Percentiles rank a stretch among this genome's conserved stretches.
Conservation (phyloP, 352 stramenopile genomes). For the Phytophthora citrophthora region DNA sequence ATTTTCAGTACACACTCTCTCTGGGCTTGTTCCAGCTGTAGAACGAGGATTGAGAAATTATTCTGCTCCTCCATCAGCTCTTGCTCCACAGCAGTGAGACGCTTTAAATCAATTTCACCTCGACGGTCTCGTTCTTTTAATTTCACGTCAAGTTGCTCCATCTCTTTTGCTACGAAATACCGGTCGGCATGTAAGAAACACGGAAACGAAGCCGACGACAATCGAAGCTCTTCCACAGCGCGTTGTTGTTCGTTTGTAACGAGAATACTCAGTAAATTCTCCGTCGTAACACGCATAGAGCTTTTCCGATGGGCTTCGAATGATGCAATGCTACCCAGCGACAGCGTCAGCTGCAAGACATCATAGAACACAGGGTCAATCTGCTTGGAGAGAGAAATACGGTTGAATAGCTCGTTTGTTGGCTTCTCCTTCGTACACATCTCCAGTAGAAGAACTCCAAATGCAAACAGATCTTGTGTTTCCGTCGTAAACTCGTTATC, state of each 20-base stretch:
- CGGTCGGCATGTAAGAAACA: conserved; percentile 64
- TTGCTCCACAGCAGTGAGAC: conserved; percentile 62
- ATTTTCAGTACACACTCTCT: conserved; percentile 20
- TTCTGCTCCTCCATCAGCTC: conserved; percentile 74
- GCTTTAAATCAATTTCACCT: conserved; percentile 51
- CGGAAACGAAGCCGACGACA: conserved; percentile 32
- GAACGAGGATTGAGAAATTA: conserved; percentile 71
- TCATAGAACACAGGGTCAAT: conserved; percentile 52
- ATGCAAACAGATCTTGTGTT: conserved; percentile 63
- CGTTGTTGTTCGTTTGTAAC: conserved; percentile 31
- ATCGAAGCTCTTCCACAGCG: conserved; percentile 1
- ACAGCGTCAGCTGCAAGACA: conserved; percentile 40
- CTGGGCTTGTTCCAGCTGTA: conserved; percentile 60
- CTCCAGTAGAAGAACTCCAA: conserved; percentile 74
- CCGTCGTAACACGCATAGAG: conserved; percentile 7
- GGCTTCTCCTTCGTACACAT: conserved; percentile 67
- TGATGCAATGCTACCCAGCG: conserved; percentile 4
- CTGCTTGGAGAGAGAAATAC: conserved; percentile 48
- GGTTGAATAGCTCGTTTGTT: conserved; percentile 61
- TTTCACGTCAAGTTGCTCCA: conserved; percentile 31
- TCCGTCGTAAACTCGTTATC: conserved; percentile 11
- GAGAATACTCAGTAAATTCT: conserved; percentile 34
- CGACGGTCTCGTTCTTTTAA: conserved; percentile 35
- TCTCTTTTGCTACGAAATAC: conserved; percentile 42
- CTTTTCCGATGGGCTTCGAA: conserved; percentile 3